Conservation (phyloP, 1,139 yeast genomes). For the Pneumocystis wakefieldiae region DNA sequence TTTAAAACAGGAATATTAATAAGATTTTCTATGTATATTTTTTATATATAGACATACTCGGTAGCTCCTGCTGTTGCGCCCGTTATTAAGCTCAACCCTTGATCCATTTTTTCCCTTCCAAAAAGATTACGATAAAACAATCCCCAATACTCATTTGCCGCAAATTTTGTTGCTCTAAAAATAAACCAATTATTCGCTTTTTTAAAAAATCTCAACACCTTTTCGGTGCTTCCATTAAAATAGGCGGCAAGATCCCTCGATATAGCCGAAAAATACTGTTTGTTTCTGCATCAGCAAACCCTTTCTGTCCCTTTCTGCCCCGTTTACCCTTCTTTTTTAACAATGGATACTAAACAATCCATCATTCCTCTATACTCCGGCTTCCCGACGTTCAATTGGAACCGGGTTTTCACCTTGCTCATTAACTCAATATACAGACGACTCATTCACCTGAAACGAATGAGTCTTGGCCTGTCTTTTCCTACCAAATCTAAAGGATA, state of each 20-base stretch:
- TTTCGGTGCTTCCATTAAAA: conserved; percentile 98
- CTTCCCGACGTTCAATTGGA: conserved; percentile 64
- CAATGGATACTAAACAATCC: conserved; percentile 68
- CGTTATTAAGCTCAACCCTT: conserved; percentile 71
- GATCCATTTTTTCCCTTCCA: conserved; percentile 58
- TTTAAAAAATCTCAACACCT: conserved; percentile 12
- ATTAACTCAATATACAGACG: no score
- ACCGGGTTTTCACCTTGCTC: conserved; percentile 60
- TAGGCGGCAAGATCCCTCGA: conserved; percentile 90
- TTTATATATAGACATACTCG: conserved; percentile 28
- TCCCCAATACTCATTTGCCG: conserved; percentile 96
- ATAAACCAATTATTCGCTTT: not conserved
- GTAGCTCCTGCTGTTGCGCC: conserved; percentile 99
- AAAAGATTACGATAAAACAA: conserved; percentile 60
- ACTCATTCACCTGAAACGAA: no score
- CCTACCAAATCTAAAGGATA: conserved; percentile 81
- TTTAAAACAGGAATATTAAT: not conserved
- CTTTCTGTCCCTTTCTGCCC: not conserved
- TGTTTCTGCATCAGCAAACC: not conserved
- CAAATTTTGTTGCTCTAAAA: conserved; percentile 81
- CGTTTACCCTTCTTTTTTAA: conserved; percentile 58
- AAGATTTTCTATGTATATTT: not conserved
- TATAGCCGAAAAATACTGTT: conserved; percentile 46
- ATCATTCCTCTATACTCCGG: conserved; percentile 64
- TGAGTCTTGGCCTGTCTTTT: not conserved